Conservation (phyloP, 1,284 basidiomycete genomes). For the Cerioporus squamosus region DNA sequence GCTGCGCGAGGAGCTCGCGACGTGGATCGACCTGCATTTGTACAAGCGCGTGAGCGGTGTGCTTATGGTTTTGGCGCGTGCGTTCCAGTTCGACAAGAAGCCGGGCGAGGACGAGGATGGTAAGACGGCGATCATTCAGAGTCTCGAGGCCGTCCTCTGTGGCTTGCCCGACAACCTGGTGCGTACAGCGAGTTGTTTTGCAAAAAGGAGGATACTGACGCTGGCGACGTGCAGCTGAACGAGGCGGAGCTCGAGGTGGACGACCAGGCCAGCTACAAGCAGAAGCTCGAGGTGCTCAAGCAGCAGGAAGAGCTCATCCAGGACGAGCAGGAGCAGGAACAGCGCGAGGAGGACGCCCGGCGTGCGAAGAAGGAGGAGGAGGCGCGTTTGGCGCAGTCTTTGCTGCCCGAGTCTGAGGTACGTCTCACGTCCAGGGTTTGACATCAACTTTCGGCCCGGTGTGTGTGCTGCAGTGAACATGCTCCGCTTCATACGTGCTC, state of each 20-base stretch:
- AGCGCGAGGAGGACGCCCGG: slow-evolving; percentile 92
- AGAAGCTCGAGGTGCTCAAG: slow-evolving; percentile 96
- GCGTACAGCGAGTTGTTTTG: slow-evolving; percentile 33
- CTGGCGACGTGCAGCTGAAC: slow-evolving; percentile 66
- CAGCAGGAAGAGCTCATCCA: slow-evolving; percentile 99
- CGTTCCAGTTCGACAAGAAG: slow-evolving; percentile 91
- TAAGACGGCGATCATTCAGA: slow-evolving; percentile 74
- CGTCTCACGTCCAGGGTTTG: slow-evolving; percentile 3
- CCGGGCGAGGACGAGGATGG: slow-evolving; percentile 77
- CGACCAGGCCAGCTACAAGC: slow-evolving; percentile 95
- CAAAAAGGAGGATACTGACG: background rate
- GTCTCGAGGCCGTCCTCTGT: slow-evolving; percentile 90
- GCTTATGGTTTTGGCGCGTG: slow-evolving; percentile 89
- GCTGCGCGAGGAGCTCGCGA: slow-evolving; percentile 86
- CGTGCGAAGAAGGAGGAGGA: slow-evolving; percentile 84
- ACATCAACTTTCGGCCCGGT: background rate
- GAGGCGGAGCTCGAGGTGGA: slow-evolving; percentile 97
- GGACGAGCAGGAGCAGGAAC: slow-evolving; percentile 97
- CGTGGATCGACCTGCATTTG: slow-evolving; percentile 95
- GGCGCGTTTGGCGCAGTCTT: slow-evolving; percentile 72
- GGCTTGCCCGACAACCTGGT: slow-evolving; percentile 95
- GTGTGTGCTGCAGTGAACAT: background rate
- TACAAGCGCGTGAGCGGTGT: slow-evolving; percentile 92
- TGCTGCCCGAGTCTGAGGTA: slow-evolving; percentile 83
- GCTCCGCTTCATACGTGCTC: too few species aligned